Evolutionary conservation across 108 stramenopile genomes (phyloP).

Genomic region (Cyclotella baltica): DNA sequence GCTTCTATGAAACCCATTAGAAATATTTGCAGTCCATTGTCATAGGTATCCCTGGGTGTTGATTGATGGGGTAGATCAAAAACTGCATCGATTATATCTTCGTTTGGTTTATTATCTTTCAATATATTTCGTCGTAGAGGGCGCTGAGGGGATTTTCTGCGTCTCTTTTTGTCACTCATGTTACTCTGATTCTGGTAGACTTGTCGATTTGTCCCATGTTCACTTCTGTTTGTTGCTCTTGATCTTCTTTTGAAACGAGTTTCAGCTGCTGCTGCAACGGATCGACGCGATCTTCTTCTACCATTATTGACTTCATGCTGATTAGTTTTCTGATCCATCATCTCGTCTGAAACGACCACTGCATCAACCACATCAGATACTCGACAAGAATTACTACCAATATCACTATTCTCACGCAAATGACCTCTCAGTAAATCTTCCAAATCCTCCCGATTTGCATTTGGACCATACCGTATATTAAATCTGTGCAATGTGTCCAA

Average conservation of each 20-base stretch:
- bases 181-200: too few species aligned
- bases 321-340: neutral
- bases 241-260: neutral
- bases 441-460: conserved; percentile 24
- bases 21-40: conserved; percentile 52
- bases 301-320: neutral
- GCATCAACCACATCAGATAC: conserved; percentile 23
- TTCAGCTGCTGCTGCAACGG: too few species aligned
- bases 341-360: conserved; percentile 15
- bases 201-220: too few species aligned
- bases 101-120: neutral
- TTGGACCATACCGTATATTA: conserved; percentile 42
- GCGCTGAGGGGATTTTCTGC: neutral
- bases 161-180: too few species aligned
- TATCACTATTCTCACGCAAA: neutral
- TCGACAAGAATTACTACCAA: neutral
- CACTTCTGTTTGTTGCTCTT: too few species aligned
- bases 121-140: conserved; percentile 1
- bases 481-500: conserved; percentile 22
- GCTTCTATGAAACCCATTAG: conserved; percentile 53
- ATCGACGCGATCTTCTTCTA: neutral
- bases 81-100: conserved; percentile 6
- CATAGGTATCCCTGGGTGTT: conserved; percentile 6
- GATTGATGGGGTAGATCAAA: neutral
- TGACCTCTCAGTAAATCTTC: conserved; percentile 21